These are phyloP conservation scores for Fraxinus americana DNA, from an alignment of 257 asterid genomes.

Conservation along the genomic window DNA sequence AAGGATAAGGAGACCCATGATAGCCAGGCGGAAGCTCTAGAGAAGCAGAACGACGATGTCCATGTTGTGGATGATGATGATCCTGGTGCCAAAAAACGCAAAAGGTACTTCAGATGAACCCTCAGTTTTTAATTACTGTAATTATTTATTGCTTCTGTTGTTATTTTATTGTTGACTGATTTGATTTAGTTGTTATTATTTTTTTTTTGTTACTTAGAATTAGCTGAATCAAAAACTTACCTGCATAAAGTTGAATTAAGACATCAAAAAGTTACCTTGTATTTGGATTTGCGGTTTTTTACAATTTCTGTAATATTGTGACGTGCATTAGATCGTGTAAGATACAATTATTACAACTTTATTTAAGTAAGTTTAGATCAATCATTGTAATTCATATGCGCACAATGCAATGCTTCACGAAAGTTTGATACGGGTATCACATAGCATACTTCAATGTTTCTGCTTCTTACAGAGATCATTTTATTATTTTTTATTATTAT, in stretches of 20 bases:
- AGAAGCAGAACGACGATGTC: constrained; percentile 2
- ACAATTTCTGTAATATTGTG: not conserved
- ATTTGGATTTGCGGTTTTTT: not conserved
- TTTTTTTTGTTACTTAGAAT: not conserved
- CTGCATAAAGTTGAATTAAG: not conserved
- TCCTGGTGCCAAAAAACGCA: constrained; percentile 69
- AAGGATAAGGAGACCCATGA: constrained; percentile 28
- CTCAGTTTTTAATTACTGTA: not conserved
- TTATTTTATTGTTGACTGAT: not conserved
- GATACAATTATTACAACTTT: not conserved
- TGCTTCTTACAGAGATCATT: not conserved
- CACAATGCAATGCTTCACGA: not conserved
- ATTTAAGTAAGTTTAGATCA: too few relatives aligned
- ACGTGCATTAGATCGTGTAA: not conserved
- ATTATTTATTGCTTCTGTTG: not conserved
- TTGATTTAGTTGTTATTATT: too few relatives aligned
- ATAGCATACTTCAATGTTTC: not conserved
- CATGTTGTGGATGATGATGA: constrained; percentile 37
- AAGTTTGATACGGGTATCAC: not conserved
- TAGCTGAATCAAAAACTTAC: not conserved
- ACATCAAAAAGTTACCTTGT: not conserved
- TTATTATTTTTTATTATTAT: not conserved
- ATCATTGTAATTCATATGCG: too few relatives aligned
- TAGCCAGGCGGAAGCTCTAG: not conserved
- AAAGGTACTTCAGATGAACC: constrained; percentile 47